Conservation (phyloP, 352 stramenopile genomes). For the Peronosclerospora sorghi region DNA sequence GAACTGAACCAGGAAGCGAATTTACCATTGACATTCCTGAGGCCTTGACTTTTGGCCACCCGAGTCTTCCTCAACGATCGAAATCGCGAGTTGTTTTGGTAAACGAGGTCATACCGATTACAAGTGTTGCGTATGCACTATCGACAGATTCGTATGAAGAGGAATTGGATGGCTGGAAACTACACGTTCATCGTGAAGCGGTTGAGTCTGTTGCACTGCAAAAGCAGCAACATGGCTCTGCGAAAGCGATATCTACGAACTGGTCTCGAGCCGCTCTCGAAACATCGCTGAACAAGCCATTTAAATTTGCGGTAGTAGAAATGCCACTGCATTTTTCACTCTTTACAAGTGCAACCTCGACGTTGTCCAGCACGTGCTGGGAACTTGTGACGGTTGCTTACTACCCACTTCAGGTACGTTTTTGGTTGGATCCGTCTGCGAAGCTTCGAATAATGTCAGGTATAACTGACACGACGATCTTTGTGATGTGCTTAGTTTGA, state of each 20-base stretch:
- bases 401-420: conserved; percentile 61
- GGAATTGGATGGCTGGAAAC: conserved; percentile 52
- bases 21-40: conserved; percentile 64
- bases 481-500: conserved; percentile 62
- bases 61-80: conserved; percentile 81
- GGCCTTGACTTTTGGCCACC: conserved; percentile 64
- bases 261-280: conserved; percentile 55
- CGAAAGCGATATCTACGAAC: conserved; percentile 36
- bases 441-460: background rate
- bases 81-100: conserved; percentile 87
- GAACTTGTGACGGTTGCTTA: conserved; percentile 69
- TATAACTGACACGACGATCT: background rate
- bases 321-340: conserved; percentile 53
- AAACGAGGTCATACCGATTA: conserved; percentile 89
- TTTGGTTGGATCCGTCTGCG: background rate
- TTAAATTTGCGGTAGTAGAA: conserved; percentile 51
- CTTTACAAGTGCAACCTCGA: conserved; percentile 26
- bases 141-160: conserved; percentile 85
- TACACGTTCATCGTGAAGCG: conserved; percentile 39
- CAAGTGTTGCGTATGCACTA: conserved; percentile 92
- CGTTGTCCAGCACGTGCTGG: conserved; percentile 31
- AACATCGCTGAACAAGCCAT: conserved; percentile 38
- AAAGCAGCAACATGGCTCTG: conserved; percentile 9
- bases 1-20: conserved; percentile 48
- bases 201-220: conserved; percentile 14